phyloP scores from a whole-genome alignment of 164 flowering plant genomes.

The Piper longum region DNA sequence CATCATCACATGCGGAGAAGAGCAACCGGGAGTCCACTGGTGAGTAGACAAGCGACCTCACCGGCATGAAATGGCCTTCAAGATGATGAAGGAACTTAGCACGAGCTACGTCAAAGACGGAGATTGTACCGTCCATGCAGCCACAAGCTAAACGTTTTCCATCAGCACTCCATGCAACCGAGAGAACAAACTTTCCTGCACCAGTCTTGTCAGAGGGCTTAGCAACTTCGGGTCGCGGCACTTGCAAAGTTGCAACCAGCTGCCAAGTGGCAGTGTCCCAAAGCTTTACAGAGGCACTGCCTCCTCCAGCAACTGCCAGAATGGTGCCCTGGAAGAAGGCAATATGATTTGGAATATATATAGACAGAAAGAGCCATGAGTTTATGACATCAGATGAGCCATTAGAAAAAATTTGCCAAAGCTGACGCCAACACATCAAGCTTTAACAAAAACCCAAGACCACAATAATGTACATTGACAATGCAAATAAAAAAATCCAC shows the following conservation, averaged over 20 bases:
- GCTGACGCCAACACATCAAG: too few relatives aligned
- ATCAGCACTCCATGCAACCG: conserved; percentile 93
- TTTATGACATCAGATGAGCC: too few relatives aligned
- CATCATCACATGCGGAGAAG: conserved; percentile 82
- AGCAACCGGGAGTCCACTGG: conserved; percentile 62
- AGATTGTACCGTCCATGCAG: conserved; percentile 88
- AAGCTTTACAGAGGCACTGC: conserved; percentile 89
- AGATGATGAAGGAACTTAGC: conserved; percentile 82
- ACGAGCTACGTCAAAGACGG: conserved; percentile 69
- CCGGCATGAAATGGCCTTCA: conserved; percentile 96
- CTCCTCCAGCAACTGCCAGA: conserved; percentile 96
- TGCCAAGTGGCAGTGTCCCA: conserved; percentile 96
- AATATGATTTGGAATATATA: neutral
- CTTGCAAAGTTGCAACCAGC: conserved; percentile 38
- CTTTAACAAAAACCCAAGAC: too few relatives aligned
- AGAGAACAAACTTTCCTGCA: conserved; percentile 89
- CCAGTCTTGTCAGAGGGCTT: conserved; percentile 63
- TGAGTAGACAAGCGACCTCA: conserved; percentile 73
- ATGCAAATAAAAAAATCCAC: too few relatives aligned
- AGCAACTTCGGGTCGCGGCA: conserved; percentile 73
- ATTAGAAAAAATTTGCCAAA: too few relatives aligned
- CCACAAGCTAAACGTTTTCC: conserved; percentile 87
- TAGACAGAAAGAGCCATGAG: too few relatives aligned
- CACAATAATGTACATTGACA: too few relatives aligned
- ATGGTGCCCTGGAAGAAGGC: conserved; percentile 51